Evolutionary conservation across 2,329 filamentous ascomycete species (phyloP).

Genomic region (Alternaria sp.): DNA sequence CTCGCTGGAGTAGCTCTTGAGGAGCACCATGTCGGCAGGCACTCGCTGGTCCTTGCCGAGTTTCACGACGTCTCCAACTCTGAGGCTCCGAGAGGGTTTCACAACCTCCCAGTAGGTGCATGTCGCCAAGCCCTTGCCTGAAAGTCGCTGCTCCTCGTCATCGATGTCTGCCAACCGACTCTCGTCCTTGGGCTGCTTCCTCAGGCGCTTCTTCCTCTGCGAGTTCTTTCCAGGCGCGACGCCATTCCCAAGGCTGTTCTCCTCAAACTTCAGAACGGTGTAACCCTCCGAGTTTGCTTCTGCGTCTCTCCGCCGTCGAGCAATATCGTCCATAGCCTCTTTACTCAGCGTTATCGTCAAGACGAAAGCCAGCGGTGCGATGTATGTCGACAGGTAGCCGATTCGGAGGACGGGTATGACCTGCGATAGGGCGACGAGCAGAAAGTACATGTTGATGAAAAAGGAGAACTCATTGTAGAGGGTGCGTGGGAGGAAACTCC

Average conservation of each 20-base stretch:
- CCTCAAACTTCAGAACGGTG: constrained; percentile 74
- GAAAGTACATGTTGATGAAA: constrained; percentile 99
- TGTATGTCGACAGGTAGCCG: constrained; percentile 92
- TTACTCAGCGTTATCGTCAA: constrained; percentile 92
- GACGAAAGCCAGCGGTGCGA: constrained; percentile 91
- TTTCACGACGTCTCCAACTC: constrained; percentile 94
- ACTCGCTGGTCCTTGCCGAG: constrained; percentile 90
- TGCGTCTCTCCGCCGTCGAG: constrained; percentile 80
- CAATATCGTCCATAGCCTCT: constrained; percentile 93
- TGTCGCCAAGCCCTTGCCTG: constrained; percentile 45
- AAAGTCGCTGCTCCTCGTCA: constrained; percentile 67
- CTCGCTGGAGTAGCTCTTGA: constrained; percentile 73
- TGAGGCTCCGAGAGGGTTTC: constrained; percentile 86
- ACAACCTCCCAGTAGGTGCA: constrained; percentile 69
- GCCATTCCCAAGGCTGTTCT: constrained; percentile 53
- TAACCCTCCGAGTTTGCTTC: constrained; percentile 96
- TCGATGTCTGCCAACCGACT: constrained; percentile 68
- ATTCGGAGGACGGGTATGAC: constrained; percentile 88
- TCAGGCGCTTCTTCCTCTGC: constrained; percentile 39
- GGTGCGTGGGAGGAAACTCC: constrained; percentile 92
- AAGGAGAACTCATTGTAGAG: constrained; percentile 99
- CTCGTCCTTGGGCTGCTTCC: constrained; percentile 46
- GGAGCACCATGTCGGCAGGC: constrained; percentile 89
- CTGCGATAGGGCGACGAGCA: constrained; percentile 93
- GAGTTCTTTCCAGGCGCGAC: constrained; percentile 40